Evolutionary conservation across 1,284 basidiomycete species (phyloP).

Genomic region (Stereum hirsutum): DNA sequence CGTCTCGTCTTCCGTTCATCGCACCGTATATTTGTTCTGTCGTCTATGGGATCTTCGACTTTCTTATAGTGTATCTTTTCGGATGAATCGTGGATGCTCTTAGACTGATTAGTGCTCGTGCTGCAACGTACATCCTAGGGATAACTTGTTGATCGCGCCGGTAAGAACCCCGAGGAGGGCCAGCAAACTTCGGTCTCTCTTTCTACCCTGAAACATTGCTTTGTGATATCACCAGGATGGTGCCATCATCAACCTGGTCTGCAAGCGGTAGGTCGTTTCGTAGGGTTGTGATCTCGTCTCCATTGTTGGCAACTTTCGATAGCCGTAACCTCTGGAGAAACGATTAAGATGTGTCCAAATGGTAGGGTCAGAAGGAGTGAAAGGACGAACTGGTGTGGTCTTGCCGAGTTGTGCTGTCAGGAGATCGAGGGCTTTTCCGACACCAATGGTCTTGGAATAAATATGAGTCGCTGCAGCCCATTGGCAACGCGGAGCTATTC

Average conservation of each 20-base stretch:
- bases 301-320: constrained; percentile 6
- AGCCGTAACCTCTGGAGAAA: constrained; percentile 10
- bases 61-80: too few relatives aligned
- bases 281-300: constrained; percentile 5
- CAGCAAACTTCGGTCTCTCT: too few relatives aligned
- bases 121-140: too few relatives aligned
- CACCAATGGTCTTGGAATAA: constrained; percentile 20
- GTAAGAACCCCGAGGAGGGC: too few relatives aligned
- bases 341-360: neutral
- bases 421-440: constrained; percentile 28
- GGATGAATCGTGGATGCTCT: too few relatives aligned
- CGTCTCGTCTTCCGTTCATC: too few relatives aligned
- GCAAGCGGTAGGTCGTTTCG: constrained; percentile 13
- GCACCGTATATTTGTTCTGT: too few relatives aligned
- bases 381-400: constrained; percentile 10
- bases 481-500: neutral
- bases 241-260: constrained; percentile 17
- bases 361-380: constrained; percentile 4
- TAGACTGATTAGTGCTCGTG: too few relatives aligned
- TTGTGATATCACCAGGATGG: constrained; percentile 3
- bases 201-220: too few relatives aligned
- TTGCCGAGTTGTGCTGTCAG: constrained; percentile 21
- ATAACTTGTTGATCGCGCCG: too few relatives aligned
- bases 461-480: neutral
- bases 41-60: too few relatives aligned